Conservation (phyloP, 2,329 filamentous ascomycete species). For the Juglanconis sp. region DNA sequence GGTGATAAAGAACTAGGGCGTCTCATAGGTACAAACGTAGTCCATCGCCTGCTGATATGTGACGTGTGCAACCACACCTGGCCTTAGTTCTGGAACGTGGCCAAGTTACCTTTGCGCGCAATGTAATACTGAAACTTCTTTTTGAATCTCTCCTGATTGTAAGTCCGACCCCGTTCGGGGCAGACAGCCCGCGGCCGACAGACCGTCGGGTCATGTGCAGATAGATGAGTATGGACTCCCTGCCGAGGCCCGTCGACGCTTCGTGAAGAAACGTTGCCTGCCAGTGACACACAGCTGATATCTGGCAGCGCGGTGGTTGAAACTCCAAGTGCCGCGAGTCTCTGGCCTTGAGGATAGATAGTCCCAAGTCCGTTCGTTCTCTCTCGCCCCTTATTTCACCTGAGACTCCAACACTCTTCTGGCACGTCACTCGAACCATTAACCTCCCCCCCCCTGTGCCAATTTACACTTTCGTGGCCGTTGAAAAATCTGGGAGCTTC, state of each 20-base stretch:
- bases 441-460: no score
- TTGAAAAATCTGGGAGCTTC: not conserved
- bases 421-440: not conserved
- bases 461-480: no score
- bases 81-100: not conserved
- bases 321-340: not conserved
- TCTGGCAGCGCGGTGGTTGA: not conserved
- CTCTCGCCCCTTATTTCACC: not conserved
- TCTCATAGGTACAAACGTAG: not conserved
- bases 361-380: not conserved
- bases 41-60: not conserved
- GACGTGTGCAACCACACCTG: not conserved
- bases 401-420: not conserved
- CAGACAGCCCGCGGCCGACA: not conserved
- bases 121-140: not conserved
- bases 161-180: no score
- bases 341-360: not conserved
- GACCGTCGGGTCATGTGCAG: not conserved
- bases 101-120: not conserved
- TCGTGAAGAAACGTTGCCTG: not conserved
- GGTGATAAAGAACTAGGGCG: not conserved
- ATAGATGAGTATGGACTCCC: not conserved
- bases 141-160: not conserved
- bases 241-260: not conserved
- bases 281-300: not conserved